Percentiles rank a stretch among this genome's conserved stretches.
Evolutionary conservation across 2,329 filamentous ascomycete genomes (phyloP).

Genomic region (Exophiala sp.): DNA sequence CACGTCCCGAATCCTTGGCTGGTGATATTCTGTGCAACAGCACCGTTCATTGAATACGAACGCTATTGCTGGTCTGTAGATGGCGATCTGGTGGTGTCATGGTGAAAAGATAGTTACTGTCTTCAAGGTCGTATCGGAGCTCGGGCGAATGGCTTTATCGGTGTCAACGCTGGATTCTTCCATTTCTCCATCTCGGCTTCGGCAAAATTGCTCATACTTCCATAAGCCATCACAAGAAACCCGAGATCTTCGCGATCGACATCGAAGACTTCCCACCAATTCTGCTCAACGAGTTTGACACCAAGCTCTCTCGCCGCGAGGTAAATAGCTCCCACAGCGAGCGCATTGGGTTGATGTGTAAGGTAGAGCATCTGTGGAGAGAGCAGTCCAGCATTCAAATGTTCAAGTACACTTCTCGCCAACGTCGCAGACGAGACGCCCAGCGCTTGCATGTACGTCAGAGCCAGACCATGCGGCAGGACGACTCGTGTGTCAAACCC

Average conservation of each 20-base stretch:
- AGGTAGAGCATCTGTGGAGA: constrained; percentile 86
- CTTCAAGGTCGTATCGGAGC: too few species aligned
- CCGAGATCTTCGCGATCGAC: constrained; percentile 91
- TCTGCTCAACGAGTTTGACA: constrained; percentile 73
- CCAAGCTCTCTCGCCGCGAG: constrained; percentile 74
- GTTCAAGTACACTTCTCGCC: constrained; percentile 64
- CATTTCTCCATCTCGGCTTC: constrained; percentile 57
- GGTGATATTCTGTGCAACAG: too few species aligned
- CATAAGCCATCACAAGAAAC: constrained; percentile 82
- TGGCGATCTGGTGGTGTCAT: too few species aligned
- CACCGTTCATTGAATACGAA: too few species aligned
- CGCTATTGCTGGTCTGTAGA: too few species aligned
- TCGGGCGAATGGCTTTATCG: too few species aligned
- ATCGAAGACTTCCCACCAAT: constrained; percentile 98
- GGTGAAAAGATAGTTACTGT: too few species aligned
- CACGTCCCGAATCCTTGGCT: too few species aligned
- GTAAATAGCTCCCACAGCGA: constrained; percentile 88
- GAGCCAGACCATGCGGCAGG: constrained; percentile 77
- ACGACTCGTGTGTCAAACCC: constrained; percentile 82
- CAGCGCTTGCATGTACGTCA: constrained; percentile 90
- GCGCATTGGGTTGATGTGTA: constrained; percentile 81
- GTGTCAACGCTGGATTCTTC: constrained; percentile 30
- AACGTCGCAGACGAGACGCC: constrained; percentile 60
- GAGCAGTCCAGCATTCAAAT: constrained; percentile 81
- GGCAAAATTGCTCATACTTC: constrained; percentile 71